These are phyloP conservation scores for Scenedesmus sp. DNA, from an alignment of 163 green algal species.

Conservation along the genomic window DNA sequence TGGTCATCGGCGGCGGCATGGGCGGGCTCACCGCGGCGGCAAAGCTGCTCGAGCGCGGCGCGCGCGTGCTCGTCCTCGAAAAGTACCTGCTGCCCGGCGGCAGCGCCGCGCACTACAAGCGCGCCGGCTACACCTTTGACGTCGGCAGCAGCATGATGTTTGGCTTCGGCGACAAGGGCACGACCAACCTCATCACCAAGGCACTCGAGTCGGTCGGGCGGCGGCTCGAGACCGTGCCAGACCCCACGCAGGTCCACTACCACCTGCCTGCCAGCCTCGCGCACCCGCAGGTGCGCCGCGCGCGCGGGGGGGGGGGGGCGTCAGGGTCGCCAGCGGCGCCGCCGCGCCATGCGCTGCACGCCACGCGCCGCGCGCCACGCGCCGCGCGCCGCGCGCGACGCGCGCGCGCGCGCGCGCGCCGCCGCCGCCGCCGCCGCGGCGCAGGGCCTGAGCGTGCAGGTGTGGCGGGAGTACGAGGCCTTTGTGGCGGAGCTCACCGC, in stretches of 20 bases:
- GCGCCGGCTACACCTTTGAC: conserved; percentile 96
- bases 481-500: conserved; percentile 87
- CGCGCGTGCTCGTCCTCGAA: conserved; percentile 7
- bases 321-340: no score
- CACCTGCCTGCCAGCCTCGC: conserved; percentile 64
- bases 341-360: no score
- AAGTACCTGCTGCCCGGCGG: conserved; percentile 95
- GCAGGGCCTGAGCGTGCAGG: conserved; percentile 76
- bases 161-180: conserved; percentile 85
- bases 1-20: conserved; percentile 94
- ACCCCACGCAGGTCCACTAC: conserved; percentile 92
- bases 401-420: no score
- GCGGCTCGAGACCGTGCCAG: conserved; percentile 84
- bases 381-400: no score
- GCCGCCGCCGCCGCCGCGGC: no score
- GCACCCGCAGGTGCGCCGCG: conserved; percentile 59
- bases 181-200: conserved; percentile 95
- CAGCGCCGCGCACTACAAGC: conserved; percentile 87
- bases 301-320: no score
- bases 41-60: conserved; percentile 81
- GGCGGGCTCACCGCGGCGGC: conserved; percentile 90
- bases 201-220: conserved; percentile 85
- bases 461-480: conserved; percentile 90
- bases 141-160: conserved; percentile 98
- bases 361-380: no score